phyloP scores from a whole-genome alignment of 2,329 filamentous ascomycete species.

The Malbranchea cinnamomea region DNA sequence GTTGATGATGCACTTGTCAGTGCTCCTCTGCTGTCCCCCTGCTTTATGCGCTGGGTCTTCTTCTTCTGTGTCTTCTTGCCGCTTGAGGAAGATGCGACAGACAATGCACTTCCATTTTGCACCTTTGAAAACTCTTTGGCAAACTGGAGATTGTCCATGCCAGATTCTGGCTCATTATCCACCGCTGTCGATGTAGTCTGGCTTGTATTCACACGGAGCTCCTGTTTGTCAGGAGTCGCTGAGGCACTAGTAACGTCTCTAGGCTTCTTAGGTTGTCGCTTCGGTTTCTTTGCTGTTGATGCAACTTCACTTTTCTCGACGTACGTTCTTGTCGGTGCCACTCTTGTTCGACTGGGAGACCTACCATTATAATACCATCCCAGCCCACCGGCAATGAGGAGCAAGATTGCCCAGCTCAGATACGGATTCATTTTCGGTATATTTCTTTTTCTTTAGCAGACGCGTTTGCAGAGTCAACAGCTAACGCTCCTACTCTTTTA shows the following conservation, averaged over 20 bases:
- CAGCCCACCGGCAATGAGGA: constrained; percentile 26
- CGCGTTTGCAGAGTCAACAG: background rate
- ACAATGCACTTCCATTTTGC: constrained; percentile 52
- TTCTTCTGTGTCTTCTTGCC: constrained; percentile 40
- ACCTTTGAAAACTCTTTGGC: constrained; percentile 57
- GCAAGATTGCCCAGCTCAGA: constrained; percentile 29
- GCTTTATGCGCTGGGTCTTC: constrained; percentile 45
- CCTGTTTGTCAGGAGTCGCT: constrained; percentile 2
- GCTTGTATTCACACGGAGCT: constrained; percentile 16
- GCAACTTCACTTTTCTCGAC: constrained; percentile 22
- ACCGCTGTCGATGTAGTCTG: constrained; percentile 15
- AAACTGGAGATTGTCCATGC: constrained; percentile 58
- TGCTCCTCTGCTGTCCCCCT: constrained; percentile 31
- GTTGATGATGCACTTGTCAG: constrained; percentile 53
- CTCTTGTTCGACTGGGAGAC: constrained; percentile 17
- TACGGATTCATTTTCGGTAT: constrained; percentile 29
- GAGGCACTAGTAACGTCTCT: constrained; percentile 14
- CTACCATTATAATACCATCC: constrained; percentile 29
- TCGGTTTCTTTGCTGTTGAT: constrained; percentile 25
- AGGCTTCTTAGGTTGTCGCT: constrained; percentile 24
- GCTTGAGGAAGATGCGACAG: constrained; percentile 25
- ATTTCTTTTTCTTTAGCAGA: too few species aligned
- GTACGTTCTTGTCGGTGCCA: constrained; percentile 14
- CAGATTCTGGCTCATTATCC: constrained; percentile 45
- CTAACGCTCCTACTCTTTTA: background rate